A percentile compares a stretch with the other conserved stretches of the same genome.
Conservation (phyloP, 306 rosid genomes). For the Cucurbita argyrosperma region DNA sequence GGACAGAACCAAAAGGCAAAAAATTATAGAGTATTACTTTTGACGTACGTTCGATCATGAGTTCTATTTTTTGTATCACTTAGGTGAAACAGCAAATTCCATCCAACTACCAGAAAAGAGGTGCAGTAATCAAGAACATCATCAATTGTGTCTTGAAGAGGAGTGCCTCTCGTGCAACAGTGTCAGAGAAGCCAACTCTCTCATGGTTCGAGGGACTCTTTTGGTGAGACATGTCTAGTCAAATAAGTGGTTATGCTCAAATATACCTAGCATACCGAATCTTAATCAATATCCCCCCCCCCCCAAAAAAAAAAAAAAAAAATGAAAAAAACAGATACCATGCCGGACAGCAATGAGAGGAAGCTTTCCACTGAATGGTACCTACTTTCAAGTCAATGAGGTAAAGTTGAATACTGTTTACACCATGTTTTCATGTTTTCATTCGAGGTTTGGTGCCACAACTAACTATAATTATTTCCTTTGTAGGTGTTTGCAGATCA, state of each 20-base stretch:
- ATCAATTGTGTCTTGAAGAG: conserved; percentile 50
- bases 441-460: conserved; percentile 5
- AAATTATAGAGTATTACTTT: background rate
- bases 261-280: background rate
- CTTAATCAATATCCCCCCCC: background rate
- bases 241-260: background rate
- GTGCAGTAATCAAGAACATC: conserved; percentile 47
- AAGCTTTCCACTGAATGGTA: conserved; percentile 89
- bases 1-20: background rate
- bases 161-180: conserved; percentile 86
- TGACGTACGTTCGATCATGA: conserved; percentile 13
- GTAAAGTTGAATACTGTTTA: conserved; percentile 19
- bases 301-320: background rate
- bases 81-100: conserved; percentile 91
- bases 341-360: conserved; percentile 93
- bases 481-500: conserved; percentile 39
- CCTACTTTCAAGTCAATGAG: conserved; percentile 97
- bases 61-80: conserved; percentile 11
- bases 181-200: conserved; percentile 59
- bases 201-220: conserved; percentile 73
- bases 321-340: conserved; percentile 43
- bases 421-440: background rate
- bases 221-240: conserved; percentile 35
- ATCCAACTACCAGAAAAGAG: conserved; percentile 63
- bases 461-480: conserved; percentile 7